These are phyloP conservation scores for Angomonas deanei DNA, from an alignment of 208 protist genomes.

Conservation along the genomic window DNA sequence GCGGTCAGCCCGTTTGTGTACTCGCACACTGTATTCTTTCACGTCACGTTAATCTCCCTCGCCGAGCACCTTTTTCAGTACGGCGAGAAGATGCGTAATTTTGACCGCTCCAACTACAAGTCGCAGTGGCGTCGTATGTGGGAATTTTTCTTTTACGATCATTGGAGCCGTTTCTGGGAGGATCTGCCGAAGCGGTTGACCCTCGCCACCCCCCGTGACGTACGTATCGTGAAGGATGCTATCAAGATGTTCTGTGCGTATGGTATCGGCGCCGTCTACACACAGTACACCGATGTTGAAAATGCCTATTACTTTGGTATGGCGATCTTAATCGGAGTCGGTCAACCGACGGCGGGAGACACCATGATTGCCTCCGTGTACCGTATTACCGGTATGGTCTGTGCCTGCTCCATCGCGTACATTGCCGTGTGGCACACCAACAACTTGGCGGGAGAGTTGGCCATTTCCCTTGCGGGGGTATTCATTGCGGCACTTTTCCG, in stretches of 20 bases:
- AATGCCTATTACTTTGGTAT: constrained; percentile 72
- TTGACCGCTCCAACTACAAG: constrained; percentile 49
- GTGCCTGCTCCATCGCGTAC: constrained; percentile 43
- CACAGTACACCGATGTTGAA: constrained; percentile 38
- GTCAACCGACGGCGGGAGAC: constrained; percentile 46
- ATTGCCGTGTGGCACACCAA: constrained; percentile 28
- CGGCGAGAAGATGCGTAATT: constrained; percentile 36
- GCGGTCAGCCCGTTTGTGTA: constrained; percentile 28
- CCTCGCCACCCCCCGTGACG: constrained; percentile 52
- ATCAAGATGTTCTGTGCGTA: constrained; percentile 50
- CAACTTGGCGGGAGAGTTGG: constrained; percentile 21
- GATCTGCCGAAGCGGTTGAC: constrained; percentile 60
- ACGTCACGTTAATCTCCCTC: constrained; percentile 37
- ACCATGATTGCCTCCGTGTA: constrained; percentile 48
- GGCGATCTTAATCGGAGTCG: constrained; percentile 59
- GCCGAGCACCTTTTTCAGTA: constrained; percentile 39
- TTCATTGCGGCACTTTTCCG: constrained; percentile 40
- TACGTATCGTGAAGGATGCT: constrained; percentile 69
- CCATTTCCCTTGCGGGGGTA: constrained; percentile 24
- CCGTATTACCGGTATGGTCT: constrained; percentile 47
- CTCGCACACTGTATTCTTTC: constrained; percentile 30
- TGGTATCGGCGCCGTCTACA: constrained; percentile 34
- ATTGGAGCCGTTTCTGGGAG: constrained; percentile 53
- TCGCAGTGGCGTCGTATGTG: constrained; percentile 23
- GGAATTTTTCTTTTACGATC: constrained; percentile 61